Conservation (phyloP, 805 yeast genomes). For the Blastobotrys peoriensis region DNA sequence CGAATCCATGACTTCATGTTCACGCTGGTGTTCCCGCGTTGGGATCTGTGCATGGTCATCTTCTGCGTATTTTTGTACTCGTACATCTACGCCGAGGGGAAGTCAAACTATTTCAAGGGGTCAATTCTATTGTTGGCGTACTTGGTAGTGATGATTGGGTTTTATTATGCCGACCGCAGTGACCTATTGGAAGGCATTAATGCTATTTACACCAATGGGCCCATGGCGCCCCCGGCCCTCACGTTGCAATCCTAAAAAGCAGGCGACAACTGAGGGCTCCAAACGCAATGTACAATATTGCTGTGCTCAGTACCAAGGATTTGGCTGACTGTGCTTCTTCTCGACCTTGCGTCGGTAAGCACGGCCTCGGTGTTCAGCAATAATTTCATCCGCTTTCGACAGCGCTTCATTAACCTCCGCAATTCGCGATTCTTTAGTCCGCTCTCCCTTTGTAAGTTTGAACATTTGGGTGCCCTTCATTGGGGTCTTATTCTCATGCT, state of each 20-base stretch:
- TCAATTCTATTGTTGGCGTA: conserved; percentile 77
- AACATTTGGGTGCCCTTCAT: conserved; percentile 73
- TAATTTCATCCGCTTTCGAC: conserved; percentile 57
- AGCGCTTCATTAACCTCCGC: conserved; percentile 60
- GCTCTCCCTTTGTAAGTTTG: conserved; percentile 78
- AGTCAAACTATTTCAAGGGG: conserved; percentile 93
- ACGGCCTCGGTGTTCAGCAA: conserved; percentile 57
- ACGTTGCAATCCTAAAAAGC: too few species aligned
- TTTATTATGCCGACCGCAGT: conserved; percentile 48
- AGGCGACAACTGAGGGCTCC: too few species aligned
- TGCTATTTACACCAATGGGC: not conserved
- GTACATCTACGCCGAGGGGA: conserved; percentile 93
- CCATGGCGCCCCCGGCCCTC: not conserved
- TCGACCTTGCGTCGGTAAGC: conserved; percentile 42
- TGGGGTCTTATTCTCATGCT: conserved; percentile 60
- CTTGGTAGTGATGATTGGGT: conserved; percentile 69
- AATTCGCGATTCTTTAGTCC: conserved; percentile 50
- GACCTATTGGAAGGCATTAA: not conserved
- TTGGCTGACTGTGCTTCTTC: conserved; percentile 34
- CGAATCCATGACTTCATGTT: conserved; percentile 38
- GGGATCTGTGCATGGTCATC: conserved; percentile 87
- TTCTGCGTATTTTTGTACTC: conserved; percentile 85
- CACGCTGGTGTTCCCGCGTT: conserved; percentile 83
- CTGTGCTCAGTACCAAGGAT: conserved; percentile 37
- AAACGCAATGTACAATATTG: too few species aligned